Percentiles rank a stretch among this genome's conserved stretches.
Conservation (phyloP, 2,329 filamentous ascomycete genomes). For the Penicillium sp. region DNA sequence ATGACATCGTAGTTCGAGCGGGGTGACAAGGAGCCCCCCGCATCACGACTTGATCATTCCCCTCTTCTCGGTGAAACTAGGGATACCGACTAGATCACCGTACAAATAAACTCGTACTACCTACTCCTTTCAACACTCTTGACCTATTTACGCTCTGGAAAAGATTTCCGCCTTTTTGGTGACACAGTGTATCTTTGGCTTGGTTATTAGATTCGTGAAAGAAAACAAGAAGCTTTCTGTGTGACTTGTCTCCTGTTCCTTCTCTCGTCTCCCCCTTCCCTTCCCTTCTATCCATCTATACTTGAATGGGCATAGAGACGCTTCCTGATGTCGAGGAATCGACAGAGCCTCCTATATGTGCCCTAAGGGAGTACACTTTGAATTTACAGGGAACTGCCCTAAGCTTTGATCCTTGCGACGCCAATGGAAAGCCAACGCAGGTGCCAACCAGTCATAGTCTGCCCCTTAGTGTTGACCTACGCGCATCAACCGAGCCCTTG, state of each 20-base stretch:
- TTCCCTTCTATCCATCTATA: constrained; percentile 19
- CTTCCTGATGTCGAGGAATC: constrained; percentile 50
- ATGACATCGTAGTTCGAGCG: constrained; percentile 22
- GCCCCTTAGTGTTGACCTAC: constrained; percentile 5
- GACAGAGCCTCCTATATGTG: constrained; percentile 49
- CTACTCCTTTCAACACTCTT: neutral
- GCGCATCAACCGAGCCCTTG: constrained; percentile 12
- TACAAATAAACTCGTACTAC: constrained; percentile 14
- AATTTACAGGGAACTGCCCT: constrained; percentile 28
- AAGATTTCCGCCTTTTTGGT: constrained; percentile 1
- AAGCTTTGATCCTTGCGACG: constrained; percentile 24
- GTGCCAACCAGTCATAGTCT: constrained; percentile 7
- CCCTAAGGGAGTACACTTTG: constrained; percentile 36
- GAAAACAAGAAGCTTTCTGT: neutral
- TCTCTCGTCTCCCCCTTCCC: constrained; percentile 10
- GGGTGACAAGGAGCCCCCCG: constrained; percentile 21
- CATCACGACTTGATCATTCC: constrained; percentile 15
- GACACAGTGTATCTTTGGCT: constrained; percentile 9
- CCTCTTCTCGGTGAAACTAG: constrained; percentile 15
- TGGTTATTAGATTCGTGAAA: constrained; percentile 12
- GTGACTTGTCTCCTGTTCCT: neutral
- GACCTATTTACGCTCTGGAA: neutral
- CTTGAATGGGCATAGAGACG: constrained; percentile 51
- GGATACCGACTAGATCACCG: constrained; percentile 1
- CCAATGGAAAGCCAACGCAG: constrained; percentile 27